phyloP scores from a whole-genome alignment of 1,284 basidiomycete species.

The Cutaneotrichosporon curvatum region DNA sequence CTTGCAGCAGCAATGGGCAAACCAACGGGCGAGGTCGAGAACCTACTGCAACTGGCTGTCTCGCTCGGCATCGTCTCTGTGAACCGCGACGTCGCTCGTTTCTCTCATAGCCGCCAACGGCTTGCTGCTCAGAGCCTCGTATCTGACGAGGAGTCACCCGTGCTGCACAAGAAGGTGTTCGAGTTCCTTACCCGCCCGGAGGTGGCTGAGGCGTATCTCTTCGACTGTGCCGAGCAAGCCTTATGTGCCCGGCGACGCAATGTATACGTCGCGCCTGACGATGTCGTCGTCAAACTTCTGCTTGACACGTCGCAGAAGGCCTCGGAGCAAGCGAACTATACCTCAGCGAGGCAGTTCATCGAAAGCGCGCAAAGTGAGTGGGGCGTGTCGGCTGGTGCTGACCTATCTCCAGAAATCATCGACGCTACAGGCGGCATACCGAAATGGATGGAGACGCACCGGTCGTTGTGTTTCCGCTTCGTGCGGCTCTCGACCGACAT shows the following conservation, averaged over 20 bases:
- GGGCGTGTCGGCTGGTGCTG: too few species aligned
- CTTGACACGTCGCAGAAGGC: conserved; percentile 18
- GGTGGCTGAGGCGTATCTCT: conserved; percentile 24
- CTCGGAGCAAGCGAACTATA: conserved; percentile 19
- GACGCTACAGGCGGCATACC: conserved; percentile 17
- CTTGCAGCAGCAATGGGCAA: conserved; percentile 18
- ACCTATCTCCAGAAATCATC: conserved; percentile 14
- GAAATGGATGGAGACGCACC: conserved; percentile 14
- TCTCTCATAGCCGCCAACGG: conserved; percentile 37
- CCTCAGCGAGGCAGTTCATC: conserved; percentile 18
- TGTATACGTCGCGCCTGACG: conserved; percentile 7
- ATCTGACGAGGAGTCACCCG: conserved; percentile 8
- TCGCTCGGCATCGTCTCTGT: conserved; percentile 13
- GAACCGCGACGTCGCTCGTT: conserved; percentile 15
- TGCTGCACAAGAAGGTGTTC: conserved; percentile 20
- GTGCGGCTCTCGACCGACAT: conserved; percentile 19
- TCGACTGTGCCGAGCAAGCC: conserved; percentile 31
- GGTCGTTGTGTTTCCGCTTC: conserved; percentile 16
- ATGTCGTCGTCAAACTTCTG: conserved; percentile 16
- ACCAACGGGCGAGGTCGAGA: conserved; percentile 10
- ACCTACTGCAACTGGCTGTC: conserved; percentile 11
- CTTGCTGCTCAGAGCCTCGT: conserved; percentile 29
- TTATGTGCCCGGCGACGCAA: conserved; percentile 15
- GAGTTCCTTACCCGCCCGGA: conserved; percentile 16
- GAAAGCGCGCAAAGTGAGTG: conserved; percentile 15